A percentile compares a stretch with the other conserved stretches of the same genome.
phyloP scores from a whole-genome alignment of 1,284 basidiomycete genomes.

The Malassezia globosa region DNA sequence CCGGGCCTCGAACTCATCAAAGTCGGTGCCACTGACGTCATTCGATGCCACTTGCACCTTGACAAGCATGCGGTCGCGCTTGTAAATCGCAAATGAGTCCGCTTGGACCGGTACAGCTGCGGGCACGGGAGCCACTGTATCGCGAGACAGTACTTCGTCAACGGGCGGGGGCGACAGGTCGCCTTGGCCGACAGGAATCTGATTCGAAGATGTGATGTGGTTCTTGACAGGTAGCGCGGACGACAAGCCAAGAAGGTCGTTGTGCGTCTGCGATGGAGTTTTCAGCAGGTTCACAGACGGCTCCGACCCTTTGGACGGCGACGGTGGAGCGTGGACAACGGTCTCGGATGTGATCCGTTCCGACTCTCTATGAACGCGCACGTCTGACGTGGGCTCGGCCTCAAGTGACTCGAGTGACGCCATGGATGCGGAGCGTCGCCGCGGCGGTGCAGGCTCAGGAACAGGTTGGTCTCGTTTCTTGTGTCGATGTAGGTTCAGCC shows the following conservation, averaged over 20 bases:
- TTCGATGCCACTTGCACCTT: slow-evolving; percentile 57
- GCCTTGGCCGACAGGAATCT: slow-evolving; percentile 17
- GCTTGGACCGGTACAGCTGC: not conserved
- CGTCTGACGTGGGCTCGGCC: not conserved
- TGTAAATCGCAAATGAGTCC: slow-evolving; percentile 4
- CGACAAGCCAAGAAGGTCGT: not conserved
- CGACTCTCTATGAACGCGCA: not conserved
- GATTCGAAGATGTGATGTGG: not conserved
- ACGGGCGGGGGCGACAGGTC: slow-evolving; percentile 27
- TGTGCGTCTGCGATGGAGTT: not conserved
- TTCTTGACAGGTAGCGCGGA: not conserved
- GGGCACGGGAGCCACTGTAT: slow-evolving; percentile 6
- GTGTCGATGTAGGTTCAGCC: not conserved
- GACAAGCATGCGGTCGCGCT: slow-evolving; percentile 72
- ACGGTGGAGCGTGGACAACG: not conserved
- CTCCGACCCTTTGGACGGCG: not conserved
- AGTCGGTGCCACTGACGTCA: slow-evolving; percentile 53
- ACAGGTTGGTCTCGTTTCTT: not conserved
- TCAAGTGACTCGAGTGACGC: not conserved
- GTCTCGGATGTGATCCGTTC: not conserved
- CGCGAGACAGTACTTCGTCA: slow-evolving; percentile 31
- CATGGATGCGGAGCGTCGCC: not conserved
- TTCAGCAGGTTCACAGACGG: not conserved
- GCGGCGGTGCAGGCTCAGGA: not conserved
- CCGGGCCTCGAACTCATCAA: slow-evolving; percentile 59